These are phyloP conservation scores for Pulveroboletus sp. DNA, from an alignment of 768 basidiomycete genomes.

Conservation along the genomic window DNA sequence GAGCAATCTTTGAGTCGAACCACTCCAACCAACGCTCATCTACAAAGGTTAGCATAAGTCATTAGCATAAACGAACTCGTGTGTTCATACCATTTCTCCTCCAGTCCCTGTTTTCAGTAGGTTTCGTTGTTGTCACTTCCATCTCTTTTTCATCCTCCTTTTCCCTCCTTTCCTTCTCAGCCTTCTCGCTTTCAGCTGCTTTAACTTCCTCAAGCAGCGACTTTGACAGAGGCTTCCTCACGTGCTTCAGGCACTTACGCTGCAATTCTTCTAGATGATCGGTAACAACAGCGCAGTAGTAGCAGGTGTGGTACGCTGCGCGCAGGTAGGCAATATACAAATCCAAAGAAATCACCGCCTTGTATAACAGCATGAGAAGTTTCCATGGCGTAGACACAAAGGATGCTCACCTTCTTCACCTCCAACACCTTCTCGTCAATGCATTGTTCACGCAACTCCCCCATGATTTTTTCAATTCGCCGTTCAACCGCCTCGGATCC, in stretches of 20 bases:
- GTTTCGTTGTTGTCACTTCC: constrained; percentile 27
- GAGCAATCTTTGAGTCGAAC: constrained; percentile 82
- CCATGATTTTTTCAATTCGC: constrained; percentile 73
- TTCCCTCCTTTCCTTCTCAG: constrained; percentile 46
- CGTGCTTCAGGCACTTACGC: constrained; percentile 91
- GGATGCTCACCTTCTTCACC: constrained; percentile 61
- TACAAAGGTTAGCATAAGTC: constrained; percentile 27
- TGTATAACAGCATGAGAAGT: constrained; percentile 21
- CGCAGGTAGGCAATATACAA: constrained; percentile 92
- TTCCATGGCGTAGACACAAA: constrained; percentile 13
- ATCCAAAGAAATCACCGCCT: constrained; percentile 85
- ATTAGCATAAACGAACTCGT: not conserved
- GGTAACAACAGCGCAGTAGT: constrained; percentile 92
- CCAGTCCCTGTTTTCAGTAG: constrained; percentile 49
- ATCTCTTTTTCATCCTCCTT: constrained; percentile 43
- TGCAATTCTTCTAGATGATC: constrained; percentile 95
- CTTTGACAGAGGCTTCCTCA: constrained; percentile 72
- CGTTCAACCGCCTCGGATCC: constrained; percentile 82
- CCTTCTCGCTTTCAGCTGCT: constrained; percentile 47
- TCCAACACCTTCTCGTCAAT: constrained; percentile 66
- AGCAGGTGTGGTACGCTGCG: constrained; percentile 91
- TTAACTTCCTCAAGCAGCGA: constrained; percentile 58
- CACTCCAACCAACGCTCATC: constrained; percentile 90
- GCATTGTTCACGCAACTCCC: constrained; percentile 65
- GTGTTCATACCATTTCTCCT: constrained; percentile 61